Conservation (phyloP, 495 filamentous ascomycete genomes). For the Oidiodendron maius region DNA sequence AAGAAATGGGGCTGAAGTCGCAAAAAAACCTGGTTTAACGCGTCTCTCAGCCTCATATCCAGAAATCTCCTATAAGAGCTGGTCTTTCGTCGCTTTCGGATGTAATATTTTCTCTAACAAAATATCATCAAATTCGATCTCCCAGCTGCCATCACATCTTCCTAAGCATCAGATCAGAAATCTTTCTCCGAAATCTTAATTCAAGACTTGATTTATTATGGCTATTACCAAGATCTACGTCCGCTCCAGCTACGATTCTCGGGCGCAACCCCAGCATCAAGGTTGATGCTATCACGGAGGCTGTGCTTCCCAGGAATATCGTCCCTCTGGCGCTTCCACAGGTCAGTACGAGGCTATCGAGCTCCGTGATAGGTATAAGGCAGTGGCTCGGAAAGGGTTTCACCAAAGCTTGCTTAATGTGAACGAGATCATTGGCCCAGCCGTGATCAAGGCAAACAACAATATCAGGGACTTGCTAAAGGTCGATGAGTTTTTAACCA, state of each 20-base stretch:
- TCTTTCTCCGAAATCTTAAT: too few relatives aligned
- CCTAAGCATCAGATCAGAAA: too few relatives aligned
- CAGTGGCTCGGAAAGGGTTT: slow-evolving; percentile 98
- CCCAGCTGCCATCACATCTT: too few relatives aligned
- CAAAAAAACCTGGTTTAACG: too few relatives aligned
- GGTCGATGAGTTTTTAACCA: slow-evolving; percentile 90
- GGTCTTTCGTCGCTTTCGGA: too few relatives aligned
- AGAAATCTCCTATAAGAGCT: too few relatives aligned
- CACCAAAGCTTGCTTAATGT: slow-evolving; percentile 94
- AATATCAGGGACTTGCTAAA: slow-evolving; percentile 96
- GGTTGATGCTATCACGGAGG: slow-evolving; percentile 94
- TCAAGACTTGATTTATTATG: slow-evolving; percentile 54
- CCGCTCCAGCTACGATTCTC: slow-evolving; percentile 98
- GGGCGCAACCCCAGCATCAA: slow-evolving; percentile 91
- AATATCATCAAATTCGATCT: too few relatives aligned
- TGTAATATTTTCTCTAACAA: too few relatives aligned
- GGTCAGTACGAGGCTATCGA: slow-evolving; percentile 97
- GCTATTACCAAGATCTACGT: slow-evolving; percentile 97
- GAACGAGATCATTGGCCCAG: slow-evolving; percentile 87
- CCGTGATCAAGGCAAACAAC: slow-evolving; percentile 83
- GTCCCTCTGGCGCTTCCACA: slow-evolving; percentile 98
- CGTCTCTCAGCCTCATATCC: too few relatives aligned
- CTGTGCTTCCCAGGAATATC: slow-evolving; percentile 95
- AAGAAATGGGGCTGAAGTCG: too few relatives aligned
- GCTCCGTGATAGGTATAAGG: slow-evolving; percentile 97